Percentiles rank a stretch among this genome's conserved stretches.
phyloP scores from a whole-genome alignment of 108 stramenopile species.

The Cylindrotheca fusiformis region DNA sequence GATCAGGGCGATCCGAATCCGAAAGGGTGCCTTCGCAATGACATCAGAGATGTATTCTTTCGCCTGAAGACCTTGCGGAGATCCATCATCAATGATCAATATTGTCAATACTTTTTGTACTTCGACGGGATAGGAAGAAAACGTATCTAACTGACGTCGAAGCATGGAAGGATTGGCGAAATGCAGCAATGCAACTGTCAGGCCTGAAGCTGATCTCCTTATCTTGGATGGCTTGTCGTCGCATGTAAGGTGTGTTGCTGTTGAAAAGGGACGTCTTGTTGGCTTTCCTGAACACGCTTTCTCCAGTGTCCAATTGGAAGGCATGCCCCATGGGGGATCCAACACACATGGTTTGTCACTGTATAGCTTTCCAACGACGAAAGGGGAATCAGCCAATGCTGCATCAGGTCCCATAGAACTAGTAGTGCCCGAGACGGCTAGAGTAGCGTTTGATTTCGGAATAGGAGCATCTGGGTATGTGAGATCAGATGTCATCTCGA shows the following conservation, averaged over 20 bases:
- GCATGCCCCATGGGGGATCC: slow-evolving; percentile 11
- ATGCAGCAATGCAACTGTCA: slow-evolving; percentile 29
- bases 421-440: too few relatives aligned
- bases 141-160: slow-evolving; percentile 18
- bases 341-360: slow-evolving; percentile 10
- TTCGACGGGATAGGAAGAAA: slow-evolving; percentile 18
- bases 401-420: too few relatives aligned
- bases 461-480: too few relatives aligned
- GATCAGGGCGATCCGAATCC: slow-evolving; percentile 17
- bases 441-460: too few relatives aligned
- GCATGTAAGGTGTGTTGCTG: slow-evolving; percentile 2
- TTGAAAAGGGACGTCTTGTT: background rate
- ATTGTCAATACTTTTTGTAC: slow-evolving; percentile 12
- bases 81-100: slow-evolving; percentile 24
- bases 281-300: slow-evolving; percentile 11
- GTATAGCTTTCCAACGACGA: slow-evolving; percentile 12
- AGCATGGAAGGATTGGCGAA: slow-evolving; percentile 28
- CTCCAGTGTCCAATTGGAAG: background rate
- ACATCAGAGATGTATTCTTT: slow-evolving; percentile 10
- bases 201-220: slow-evolving; percentile 2
- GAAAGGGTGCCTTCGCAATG: background rate
- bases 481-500: too few relatives aligned
- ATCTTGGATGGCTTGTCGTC: slow-evolving; percentile 7
- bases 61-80: slow-evolving; percentile 19
- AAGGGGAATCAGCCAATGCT: slow-evolving; percentile 9